Conservation (phyloP, 148 eudicot genomes). For the Diospyros kaki region DNA sequence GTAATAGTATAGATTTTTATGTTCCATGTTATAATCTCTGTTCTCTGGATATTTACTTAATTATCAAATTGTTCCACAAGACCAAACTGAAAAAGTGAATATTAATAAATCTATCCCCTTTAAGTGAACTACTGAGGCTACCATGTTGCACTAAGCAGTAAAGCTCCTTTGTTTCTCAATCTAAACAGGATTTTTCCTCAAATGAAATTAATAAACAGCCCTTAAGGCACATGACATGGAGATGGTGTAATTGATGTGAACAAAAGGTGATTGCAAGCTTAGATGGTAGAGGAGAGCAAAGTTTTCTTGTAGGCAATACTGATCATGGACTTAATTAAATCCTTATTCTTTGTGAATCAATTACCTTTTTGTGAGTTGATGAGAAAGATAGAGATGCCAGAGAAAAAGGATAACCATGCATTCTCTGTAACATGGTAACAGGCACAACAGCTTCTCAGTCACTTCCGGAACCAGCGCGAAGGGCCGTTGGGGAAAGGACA, state of each 20-base stretch:
- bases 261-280: slow-evolving; percentile 1
- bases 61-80: neutral
- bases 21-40: neutral
- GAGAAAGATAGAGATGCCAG: neutral
- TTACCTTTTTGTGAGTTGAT: neutral
- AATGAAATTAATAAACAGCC: neutral
- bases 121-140: neutral
- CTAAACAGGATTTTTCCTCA: neutral
- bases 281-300: neutral
- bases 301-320: too few species aligned
- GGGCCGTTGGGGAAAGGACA: slow-evolving; percentile 54
- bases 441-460: slow-evolving; percentile 94
- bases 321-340: too few species aligned
- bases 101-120: neutral
- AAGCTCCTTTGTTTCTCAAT: neutral
- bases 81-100: neutral
- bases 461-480: slow-evolving; percentile 87
- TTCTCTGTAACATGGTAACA: slow-evolving; percentile 21
- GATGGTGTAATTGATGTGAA: neutral
- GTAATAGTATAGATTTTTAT: neutral
- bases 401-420: neutral
- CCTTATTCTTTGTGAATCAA: neutral
- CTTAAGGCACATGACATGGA: neutral
- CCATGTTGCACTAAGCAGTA: neutral
- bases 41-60: neutral